Evolutionary conservation across 352 stramenopile genomes (phyloP), one percentile per base, ranked within the genome.

Genomic region (Phytophthora crassamura): DNA sequence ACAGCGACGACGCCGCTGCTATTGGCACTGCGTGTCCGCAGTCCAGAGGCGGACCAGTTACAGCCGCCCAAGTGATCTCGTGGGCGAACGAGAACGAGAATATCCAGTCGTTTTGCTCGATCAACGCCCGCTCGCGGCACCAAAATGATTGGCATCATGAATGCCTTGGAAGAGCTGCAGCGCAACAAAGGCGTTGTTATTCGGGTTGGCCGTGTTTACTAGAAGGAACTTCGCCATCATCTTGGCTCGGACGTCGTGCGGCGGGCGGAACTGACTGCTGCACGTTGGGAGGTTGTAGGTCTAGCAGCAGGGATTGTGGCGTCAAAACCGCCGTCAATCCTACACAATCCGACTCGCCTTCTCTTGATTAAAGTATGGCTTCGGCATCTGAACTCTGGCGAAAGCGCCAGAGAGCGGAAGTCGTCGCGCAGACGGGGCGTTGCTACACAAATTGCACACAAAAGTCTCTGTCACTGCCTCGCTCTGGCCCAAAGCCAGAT

Each of bases 101-200:
- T 60, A 74, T 70, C 53, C 60, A 74, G 66, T 67, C 28, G 53
- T 60, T 69, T 63, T 43, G 64, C 53, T 67, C 41, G 49, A 25
- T 73, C n/a, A 59, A 51, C 50, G 50, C 35, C 49, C 6, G 36
- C 49, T 64, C 43, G 51, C 43, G 51, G 40, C 41, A 43, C 40
- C 47, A 65, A 63, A 69, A 66, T 54, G 22, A 51, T 64, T 25
- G 22, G 22, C 22, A 25, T 25, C 3, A 25, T 35, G 64, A 67
- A 25, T 51, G 42, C 15, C 15, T n/a, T 15, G 28, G 53, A 69
- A 63, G 54, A 66, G 59, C 58, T 64, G 64, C 68, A 49, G 43
- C 11, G 64, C 47, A 67, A 18, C 11, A 40, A 42, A 28, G 14
- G 20, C 45, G 59, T 65, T 69, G 54, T 45, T 52, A 16, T n/a